Conservation (phyloP, 805 yeast species). For the Suhomyces pyralidae region DNA sequence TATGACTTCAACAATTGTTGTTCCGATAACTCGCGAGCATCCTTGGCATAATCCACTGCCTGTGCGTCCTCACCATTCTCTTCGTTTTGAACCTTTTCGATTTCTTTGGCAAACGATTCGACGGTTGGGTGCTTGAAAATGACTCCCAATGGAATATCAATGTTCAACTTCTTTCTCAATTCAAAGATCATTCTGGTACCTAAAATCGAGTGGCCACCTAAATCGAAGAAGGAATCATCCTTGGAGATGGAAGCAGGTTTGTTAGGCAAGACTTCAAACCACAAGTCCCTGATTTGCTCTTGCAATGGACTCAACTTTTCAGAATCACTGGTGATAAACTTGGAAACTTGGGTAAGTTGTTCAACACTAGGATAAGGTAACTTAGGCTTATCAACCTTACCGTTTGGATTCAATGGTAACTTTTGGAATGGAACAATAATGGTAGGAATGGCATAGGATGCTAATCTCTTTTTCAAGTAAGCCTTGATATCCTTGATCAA, state of each 20-base stretch:
- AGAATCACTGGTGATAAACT: conserved; percentile 43
- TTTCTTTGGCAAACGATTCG: conserved; percentile 68
- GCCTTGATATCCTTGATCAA: conserved; percentile 77
- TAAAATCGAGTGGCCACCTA: conserved; percentile 96
- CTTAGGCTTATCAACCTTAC: conserved; percentile 96
- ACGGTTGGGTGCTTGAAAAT: conserved; percentile 90
- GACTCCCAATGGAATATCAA: conserved; percentile 85
- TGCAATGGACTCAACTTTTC: conserved; percentile 60
- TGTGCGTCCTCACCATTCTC: conserved; percentile 26
- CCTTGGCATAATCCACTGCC: conserved; percentile 58
- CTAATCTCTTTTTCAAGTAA: conserved; percentile 79
- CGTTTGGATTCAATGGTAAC: conserved; percentile 95
- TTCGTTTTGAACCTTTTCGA: conserved; percentile 51
- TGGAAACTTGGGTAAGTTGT: conserved; percentile 75
- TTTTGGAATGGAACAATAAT: conserved; percentile 81
- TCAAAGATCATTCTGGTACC: conserved; percentile 97
- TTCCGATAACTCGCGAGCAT: conserved; percentile 57
- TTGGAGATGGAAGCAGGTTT: conserved; percentile 74
- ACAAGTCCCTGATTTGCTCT: conserved; percentile 67
- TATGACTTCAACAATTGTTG: conserved; percentile 43
- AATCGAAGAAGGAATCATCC: conserved; percentile 88
- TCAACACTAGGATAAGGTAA: conserved; percentile 91
- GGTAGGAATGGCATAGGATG: conserved; percentile 91
- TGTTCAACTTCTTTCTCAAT: conserved; percentile 69
- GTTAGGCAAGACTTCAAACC: conserved; percentile 84